Evolutionary conservation across 805 yeast species (phyloP), one percentile per base, ranked within the genome.

Genomic region (Gaillardinia entomophila): DNA sequence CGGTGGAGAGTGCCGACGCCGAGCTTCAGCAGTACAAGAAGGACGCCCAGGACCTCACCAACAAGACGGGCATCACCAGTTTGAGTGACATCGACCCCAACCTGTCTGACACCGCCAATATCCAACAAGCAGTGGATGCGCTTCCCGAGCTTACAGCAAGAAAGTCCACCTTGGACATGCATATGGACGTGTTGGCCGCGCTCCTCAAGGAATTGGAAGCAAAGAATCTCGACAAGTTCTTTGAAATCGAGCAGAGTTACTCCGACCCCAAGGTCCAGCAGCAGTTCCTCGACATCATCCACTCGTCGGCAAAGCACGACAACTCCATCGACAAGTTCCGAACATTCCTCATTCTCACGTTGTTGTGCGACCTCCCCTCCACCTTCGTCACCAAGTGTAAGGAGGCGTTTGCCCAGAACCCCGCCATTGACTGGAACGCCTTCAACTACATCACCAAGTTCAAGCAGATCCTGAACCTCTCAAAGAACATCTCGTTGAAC

Each of bases 1-100:
- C 94, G n/a, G 98, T 95, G 22, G 98, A 92, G 56, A 86, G 86
- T 57, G 94, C 95, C 14, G 97, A 92, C 51, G 60, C 71, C 17
- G 97, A 87, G 37, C 68, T 89, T 38, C 77, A 81, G 37, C 68
- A 71, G 34, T 92, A 92, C 60, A 90, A 89, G 44, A 73, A 75
- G 36, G 96, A 87, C 46, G 96, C 97, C 2, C 82, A 80, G 40
- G 94, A 83, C 37, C 69, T 94, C 32, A 87, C 97, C 1, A 73
- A 74, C 30, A 78, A 74, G 42, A 82, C 95, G 1, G 85, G 84
- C 25, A 75, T 79, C 2, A 68, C 80, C 6, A 79, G 86, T 16
- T 60, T 89, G 28, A 77, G 75, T 43, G 96, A 88, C 40, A 70
- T 89, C 27, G 84, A 84, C 51, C 82, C 81, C 20, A 49, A 47